Percentiles rank a stretch among this genome's conserved stretches.
These are phyloP conservation scores for Chlamydomonas schloesseri DNA, from an alignment of 139 green algal genomes.

Conservation along the genomic window DNA sequence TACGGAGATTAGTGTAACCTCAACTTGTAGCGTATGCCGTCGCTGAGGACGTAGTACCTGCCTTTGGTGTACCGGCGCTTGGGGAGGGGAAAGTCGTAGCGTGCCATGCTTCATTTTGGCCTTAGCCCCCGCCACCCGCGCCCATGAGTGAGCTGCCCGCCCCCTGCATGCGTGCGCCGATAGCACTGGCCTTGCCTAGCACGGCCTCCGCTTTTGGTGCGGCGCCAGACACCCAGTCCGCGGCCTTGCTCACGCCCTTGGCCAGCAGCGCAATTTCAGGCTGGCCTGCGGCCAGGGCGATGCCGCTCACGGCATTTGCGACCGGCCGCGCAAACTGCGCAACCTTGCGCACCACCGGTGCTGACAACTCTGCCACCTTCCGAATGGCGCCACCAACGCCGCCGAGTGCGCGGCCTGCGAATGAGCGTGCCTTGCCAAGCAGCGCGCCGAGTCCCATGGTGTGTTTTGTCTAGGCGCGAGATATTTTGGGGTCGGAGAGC, in stretches of 20 bases:
- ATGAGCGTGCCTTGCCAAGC: not conserved
- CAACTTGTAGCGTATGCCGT: conserved; percentile 3
- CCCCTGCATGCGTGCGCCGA: not conserved
- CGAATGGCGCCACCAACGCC: not conserved
- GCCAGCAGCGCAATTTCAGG: not conserved
- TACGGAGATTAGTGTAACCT: no score
- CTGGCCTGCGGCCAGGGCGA: conserved; percentile 2
- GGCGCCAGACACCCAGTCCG: not conserved
- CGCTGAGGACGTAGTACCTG: conserved; percentile 21
- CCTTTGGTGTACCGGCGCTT: conserved; percentile 13
- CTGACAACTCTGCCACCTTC: not conserved
- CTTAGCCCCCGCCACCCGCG: conserved; percentile 2
- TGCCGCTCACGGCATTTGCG: not conserved
- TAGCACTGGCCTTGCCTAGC: not conserved
- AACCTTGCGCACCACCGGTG: conserved; percentile 1
- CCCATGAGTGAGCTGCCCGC: conserved; percentile 1
- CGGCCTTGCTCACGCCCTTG: conserved; percentile 14
- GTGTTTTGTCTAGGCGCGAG: conserved; percentile 5
- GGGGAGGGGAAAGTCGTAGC: conserved; percentile 15
- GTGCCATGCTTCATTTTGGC: conserved; percentile 9
- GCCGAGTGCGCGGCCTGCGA: not conserved
- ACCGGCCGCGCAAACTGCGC: conserved; percentile 1
- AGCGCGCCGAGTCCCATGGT: not conserved
- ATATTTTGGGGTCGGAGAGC: conserved; percentile 8
- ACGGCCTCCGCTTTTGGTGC: not conserved